Evolutionary conservation across 1,139 yeast genomes (phyloP).

Genomic region (Casaregolazyma lundiana): DNA sequence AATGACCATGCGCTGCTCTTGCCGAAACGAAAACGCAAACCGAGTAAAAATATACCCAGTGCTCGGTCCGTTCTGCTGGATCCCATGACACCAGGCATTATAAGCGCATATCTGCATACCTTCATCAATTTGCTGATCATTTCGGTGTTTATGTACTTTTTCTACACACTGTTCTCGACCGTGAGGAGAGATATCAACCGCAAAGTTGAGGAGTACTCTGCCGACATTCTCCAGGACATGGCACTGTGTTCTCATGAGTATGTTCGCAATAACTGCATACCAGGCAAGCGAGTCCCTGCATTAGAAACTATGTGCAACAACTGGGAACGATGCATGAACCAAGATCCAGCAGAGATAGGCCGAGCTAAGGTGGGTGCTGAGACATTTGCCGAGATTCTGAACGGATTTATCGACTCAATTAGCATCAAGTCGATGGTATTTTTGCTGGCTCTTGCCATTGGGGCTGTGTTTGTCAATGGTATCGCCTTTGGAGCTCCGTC

Average conservation of each 20-base stretch:
- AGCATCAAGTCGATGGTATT: conserved; percentile 69
- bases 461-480: conserved; percentile 24
- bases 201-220: conserved; percentile 59
- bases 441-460: conserved; percentile 35
- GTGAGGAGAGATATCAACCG: conserved; percentile 66
- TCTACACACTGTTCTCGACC: conserved; percentile 53
- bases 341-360: conserved; percentile 78
- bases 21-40: not conserved
- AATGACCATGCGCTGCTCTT: not conserved
- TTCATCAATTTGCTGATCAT: conserved; percentile 59
- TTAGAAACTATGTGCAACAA: conserved; percentile 63
- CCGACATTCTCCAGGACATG: conserved; percentile 62
- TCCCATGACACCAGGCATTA: conserved; percentile 59
- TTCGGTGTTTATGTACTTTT: conserved; percentile 49
- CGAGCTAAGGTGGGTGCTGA: conserved; percentile 74
- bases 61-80: conserved; percentile 32
- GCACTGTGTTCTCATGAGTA: conserved; percentile 67
- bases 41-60: not conserved
- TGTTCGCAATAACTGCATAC: conserved; percentile 63
- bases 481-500: conserved; percentile 16
- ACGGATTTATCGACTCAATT: conserved; percentile 70
- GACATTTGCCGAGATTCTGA: conserved; percentile 74
- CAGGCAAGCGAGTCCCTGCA: conserved; percentile 56
- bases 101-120: conserved; percentile 70
- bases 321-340: conserved; percentile 83